Conservation (phyloP, 2,329 filamentous ascomycete genomes). For the Bipolaris gigantea region DNA sequence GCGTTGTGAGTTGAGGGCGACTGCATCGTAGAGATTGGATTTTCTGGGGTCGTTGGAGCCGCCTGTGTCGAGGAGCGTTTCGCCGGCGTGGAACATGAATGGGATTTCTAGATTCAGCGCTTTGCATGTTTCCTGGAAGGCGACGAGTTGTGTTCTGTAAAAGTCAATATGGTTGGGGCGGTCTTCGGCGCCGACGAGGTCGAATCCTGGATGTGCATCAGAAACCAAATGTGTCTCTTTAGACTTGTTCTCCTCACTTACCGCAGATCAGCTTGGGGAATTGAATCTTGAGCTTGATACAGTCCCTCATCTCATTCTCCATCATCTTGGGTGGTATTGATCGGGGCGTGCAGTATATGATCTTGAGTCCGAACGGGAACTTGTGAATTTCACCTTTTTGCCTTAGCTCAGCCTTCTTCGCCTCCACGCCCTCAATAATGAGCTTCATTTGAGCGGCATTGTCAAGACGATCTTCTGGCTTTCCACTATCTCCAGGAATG, state of each 20-base stretch:
- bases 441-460: slow-evolving; percentile 61
- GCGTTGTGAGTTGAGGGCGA: slow-evolving; percentile 66
- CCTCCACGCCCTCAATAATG: slow-evolving; percentile 52
- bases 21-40: slow-evolving; percentile 69
- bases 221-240: background rate
- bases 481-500: slow-evolving; percentile 62
- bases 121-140: slow-evolving; percentile 59
- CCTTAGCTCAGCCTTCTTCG: slow-evolving; percentile 51
- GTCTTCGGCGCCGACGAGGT: slow-evolving; percentile 70
- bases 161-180: slow-evolving; percentile 61
- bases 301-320: slow-evolving; percentile 60
- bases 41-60: slow-evolving; percentile 59
- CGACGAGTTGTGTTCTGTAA: slow-evolving; percentile 60
- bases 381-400: slow-evolving; percentile 40
- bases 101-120: slow-evolving; percentile 60
- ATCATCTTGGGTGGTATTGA: slow-evolving; percentile 58
- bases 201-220: slow-evolving; percentile 57
- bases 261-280: slow-evolving; percentile 66
- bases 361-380: slow-evolving; percentile 66
- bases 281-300: slow-evolving; percentile 60
- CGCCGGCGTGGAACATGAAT: slow-evolving; percentile 76
- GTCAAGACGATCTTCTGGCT: slow-evolving; percentile 48
- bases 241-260: slow-evolving; percentile 39
- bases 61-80: slow-evolving; percentile 67
- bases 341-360: slow-evolving; percentile 71